A percentile compares a stretch with the other conserved stretches of the same genome.
These are phyloP conservation scores for Colletotrichum lini DNA, from an alignment of 2,329 filamentous ascomycete genomes.

Conservation along the genomic window DNA sequence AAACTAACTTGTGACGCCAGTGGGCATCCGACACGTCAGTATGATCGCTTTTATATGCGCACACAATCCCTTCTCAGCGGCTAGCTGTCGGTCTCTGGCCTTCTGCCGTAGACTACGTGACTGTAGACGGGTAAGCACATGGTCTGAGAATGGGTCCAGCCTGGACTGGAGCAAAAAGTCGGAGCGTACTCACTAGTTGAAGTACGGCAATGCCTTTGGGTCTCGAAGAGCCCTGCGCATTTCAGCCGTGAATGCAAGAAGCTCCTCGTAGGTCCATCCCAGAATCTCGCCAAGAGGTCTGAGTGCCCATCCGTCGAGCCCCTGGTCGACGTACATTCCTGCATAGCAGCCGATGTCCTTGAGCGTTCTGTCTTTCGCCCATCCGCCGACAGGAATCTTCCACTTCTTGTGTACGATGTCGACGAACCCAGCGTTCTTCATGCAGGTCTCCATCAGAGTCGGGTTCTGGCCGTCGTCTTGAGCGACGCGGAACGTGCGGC, in stretches of 20 bases:
- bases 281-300: conserved; percentile 24
- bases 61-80: too few relatives aligned
- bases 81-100: too few relatives aligned
- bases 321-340: conserved; percentile 45
- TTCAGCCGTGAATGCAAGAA: conserved; percentile 43
- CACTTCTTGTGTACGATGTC: conserved; percentile 35
- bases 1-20: too few relatives aligned
- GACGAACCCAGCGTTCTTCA: conserved; percentile 41
- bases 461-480: conserved; percentile 45
- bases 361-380: conserved; percentile 42
- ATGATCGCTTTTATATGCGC: too few relatives aligned
- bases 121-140: too few relatives aligned
- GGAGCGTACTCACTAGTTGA: conserved; percentile 47
- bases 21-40: too few relatives aligned
- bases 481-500: background rate
- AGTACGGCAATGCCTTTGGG: conserved; percentile 45
- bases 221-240: conserved; percentile 46
- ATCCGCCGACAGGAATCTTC: conserved; percentile 46
- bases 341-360: conserved; percentile 46
- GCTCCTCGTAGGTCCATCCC: background rate
- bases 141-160: too few relatives aligned
- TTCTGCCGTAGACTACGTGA: too few relatives aligned
- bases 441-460: conserved; percentile 24
- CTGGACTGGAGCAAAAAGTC: too few relatives aligned
- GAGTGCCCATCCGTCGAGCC: conserved; percentile 50